Base-by-base conservation (phyloP, 169 alveolate species). In the Eimeria acervulina region DNA sequence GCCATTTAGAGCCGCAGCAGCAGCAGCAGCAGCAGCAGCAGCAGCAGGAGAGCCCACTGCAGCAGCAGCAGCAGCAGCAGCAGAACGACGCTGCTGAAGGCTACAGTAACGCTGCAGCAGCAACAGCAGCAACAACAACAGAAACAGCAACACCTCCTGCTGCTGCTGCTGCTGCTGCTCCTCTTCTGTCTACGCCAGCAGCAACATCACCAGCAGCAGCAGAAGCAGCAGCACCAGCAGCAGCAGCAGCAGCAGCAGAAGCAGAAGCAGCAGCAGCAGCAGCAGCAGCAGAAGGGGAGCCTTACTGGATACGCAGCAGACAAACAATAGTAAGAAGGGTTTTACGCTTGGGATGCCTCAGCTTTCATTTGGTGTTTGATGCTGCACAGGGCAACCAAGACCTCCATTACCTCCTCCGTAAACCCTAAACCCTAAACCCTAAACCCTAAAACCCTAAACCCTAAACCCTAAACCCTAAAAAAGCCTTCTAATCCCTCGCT, bases 351-450 rank as follows among this genome's bases (percentile, higher is more conserved):
- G 96, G 96, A 26, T 55, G 61, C 23, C 93, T 83, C 26, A 51
- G 88, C 63, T 42, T 81, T 63, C 83, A 93, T 31, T 66, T 93
- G 21, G 90, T 89, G 26, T 93, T 93, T 44, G 96, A 93, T 42
- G 96, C 96, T 1, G 96, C 96, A 12, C 93, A 83, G 19, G 72
- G 94, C 36, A 78, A 44, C 13, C 26, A 80, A 80, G 87, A 93
- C 55, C 83, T 93, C 12, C 40, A 51, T 12, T 93, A 93, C 59
- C 74, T 93, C 12, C 52, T 76, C 26, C 33, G 96, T 93, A 81
- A 51, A 66, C 92, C 92, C 74, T 93, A 85, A 83, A 78, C 89
- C 89, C 89, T 78, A 78, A 78, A 78, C 89, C 89, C 89, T 78
- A 78, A 78, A 78, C 33, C 88, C 88, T 78, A 38, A 78, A 78